These are phyloP conservation scores for Geotrichum klebahnii DNA, from an alignment of 1,139 yeast genomes.

Conservation along the genomic window DNA sequence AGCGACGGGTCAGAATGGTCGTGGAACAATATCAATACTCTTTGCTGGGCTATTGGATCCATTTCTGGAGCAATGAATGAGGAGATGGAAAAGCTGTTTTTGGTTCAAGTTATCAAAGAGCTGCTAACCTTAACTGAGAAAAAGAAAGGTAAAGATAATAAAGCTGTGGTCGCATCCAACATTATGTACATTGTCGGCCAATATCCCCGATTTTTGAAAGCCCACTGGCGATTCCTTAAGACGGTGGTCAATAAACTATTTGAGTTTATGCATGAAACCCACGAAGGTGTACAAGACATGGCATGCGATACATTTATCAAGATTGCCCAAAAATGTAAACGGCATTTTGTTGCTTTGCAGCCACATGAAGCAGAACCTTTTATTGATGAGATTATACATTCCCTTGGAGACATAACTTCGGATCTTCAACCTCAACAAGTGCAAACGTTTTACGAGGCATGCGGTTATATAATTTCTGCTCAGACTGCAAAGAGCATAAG, in stretches of 20 bases:
- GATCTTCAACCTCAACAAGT: conserved; percentile 96
- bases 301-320: conserved; percentile 98
- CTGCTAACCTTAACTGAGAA: conserved; percentile 85
- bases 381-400: conserved; percentile 80
- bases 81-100: conserved; percentile 91
- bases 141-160: conserved; percentile 95
- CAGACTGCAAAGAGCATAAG: conserved; percentile 62
- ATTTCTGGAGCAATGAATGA: conserved; percentile 98
- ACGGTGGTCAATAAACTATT: conserved; percentile 92
- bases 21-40: conserved; percentile 93
- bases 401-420: conserved; percentile 78
- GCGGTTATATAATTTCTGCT: conserved; percentile 90
- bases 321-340: conserved; percentile 89
- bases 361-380: conserved; percentile 87
- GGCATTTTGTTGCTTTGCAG: conserved; percentile 88
- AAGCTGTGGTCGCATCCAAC: conserved; percentile 97
- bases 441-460: conserved; percentile 95
- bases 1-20: conserved; percentile 98
- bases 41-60: conserved; percentile 99
- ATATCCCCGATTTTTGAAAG: conserved; percentile 92
- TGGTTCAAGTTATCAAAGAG: conserved; percentile 89
- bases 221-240: conserved; percentile 95
- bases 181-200: conserved; percentile 99
- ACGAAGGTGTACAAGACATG: conserved; percentile 99
- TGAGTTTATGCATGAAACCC: conserved; percentile 99